These are phyloP conservation scores for Pleodorina starrii DNA, from an alignment of 139 green algal genomes.

Conservation along the genomic window DNA sequence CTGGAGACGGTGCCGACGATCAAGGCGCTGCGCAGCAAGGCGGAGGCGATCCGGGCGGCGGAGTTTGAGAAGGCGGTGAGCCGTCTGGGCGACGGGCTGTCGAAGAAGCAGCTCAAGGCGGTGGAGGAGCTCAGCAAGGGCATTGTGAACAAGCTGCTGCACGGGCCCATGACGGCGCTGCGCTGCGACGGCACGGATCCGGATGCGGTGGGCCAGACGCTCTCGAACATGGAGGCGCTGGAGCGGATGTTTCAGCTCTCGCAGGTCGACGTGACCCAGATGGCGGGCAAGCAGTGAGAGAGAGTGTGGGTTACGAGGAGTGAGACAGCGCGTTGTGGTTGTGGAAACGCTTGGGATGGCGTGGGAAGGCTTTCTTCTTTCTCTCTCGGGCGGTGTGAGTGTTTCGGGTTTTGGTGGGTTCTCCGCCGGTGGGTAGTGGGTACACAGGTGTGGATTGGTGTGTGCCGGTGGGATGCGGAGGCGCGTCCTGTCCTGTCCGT, in stretches of 20 bases:
- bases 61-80: constrained; percentile 96
- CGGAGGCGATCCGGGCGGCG: constrained; percentile 88
- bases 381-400: too few species aligned
- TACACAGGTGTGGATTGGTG: too few species aligned
- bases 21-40: constrained; percentile 96
- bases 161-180: constrained; percentile 98
- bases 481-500: too few species aligned
- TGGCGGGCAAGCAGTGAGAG: constrained; percentile 26
- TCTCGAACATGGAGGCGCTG: constrained; percentile 98
- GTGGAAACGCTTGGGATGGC: too few species aligned
- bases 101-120: constrained; percentile 95
- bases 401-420: too few species aligned
- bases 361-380: too few species aligned
- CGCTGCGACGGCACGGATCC: constrained; percentile 93
- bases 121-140: constrained; percentile 95
- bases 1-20: constrained; percentile 99
- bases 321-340: too few species aligned
- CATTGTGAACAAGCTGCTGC: constrained; percentile 99
- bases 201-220: constrained; percentile 88
- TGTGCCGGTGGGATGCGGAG: too few species aligned
- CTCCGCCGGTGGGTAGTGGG: too few species aligned
- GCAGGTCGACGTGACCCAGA: constrained; percentile 40
- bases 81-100: constrained; percentile 92
- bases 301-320: too few species aligned
- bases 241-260: constrained; percentile 98